phyloP scores from a whole-genome alignment of 176 grass and related monocot species.

The Avena atlantica region DNA sequence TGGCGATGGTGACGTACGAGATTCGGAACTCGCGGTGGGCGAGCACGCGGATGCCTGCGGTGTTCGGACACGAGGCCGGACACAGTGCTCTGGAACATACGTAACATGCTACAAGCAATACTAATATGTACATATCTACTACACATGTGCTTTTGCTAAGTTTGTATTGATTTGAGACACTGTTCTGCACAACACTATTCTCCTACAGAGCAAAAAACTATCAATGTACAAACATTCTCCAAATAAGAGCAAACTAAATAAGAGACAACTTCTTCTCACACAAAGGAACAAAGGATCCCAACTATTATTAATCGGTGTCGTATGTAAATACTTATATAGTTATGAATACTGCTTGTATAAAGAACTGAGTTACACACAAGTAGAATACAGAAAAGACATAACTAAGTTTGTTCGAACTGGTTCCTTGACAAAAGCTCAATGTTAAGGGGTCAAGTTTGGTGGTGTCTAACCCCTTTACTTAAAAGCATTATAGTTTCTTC shows the following conservation, averaged over 20 bases:
- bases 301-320: neutral
- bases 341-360: neutral
- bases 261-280: neutral
- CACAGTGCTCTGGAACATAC: no score
- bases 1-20: no score
- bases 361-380: constrained; percentile 11
- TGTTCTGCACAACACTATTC: constrained; percentile 88
- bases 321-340: neutral
- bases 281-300: neutral
- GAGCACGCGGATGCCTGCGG: no score
- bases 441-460: neutral
- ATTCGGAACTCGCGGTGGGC: no score
- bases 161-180: constrained; percentile 91
- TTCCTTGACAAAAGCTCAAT: neutral
- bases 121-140: constrained; percentile 26
- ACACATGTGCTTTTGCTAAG: constrained; percentile 56
- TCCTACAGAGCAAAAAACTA: constrained; percentile 54
- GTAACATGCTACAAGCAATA: neutral
- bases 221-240: constrained; percentile 1
- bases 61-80: no score
- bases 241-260: neutral
- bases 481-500: constrained; percentile 84
- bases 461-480: constrained; percentile 81
- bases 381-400: constrained; percentile 1
- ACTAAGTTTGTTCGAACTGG: neutral